Evolutionary conservation across 306 rosid genomes (phyloP), one percentile per base, ranked within the genome.

Genomic region (Trifolium pratense): DNA sequence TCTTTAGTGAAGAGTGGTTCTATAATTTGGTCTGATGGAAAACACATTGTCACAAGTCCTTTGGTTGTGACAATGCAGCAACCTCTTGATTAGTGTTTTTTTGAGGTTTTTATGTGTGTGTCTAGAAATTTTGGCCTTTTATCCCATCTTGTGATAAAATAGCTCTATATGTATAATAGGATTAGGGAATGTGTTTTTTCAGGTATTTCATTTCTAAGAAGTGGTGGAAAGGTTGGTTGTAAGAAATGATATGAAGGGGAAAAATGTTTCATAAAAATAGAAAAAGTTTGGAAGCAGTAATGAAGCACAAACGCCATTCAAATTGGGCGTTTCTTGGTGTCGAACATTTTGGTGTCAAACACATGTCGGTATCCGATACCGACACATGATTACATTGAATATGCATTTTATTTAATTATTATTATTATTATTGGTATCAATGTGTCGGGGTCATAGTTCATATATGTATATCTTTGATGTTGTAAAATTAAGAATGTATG

Each of bases 11-110:
- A 73, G 65, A 86, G 88, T 78, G 98, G 98, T 31, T 83, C 92
- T 9, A 36, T 92, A 46, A 70, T 86, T 73, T 92, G 96, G 98
- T 84, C 85, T 7, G 98, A 92, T 83, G 95, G 95, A 23, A 90
- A 88, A 73, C 98, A 87, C 76, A 73, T 25, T 42, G 98, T 90
- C 78, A 87, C 98, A 4, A 92, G 92, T 71, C 95, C 98, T 32
- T 39, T 91, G 74, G 87, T 93, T 71, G 98, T 90, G 77, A 89
- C 97, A 18, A 87, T 90, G 97, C 98, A 90, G 78, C 93, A 90
- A 55, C 98, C 96, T 78, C 87, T 90, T 55, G 86, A 84, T 75
- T 84, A 74, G 82, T 55, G 72, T 49, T 43, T 32, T 4, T 18
- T 20, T 37, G 65, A 61, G 83, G 49, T 53, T 56, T 71, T 60